A percentile compares a stretch with the other conserved stretches of the same genome.
Conservation (phyloP, 164 flowering plant genomes). For the Umbellularia californica region DNA sequence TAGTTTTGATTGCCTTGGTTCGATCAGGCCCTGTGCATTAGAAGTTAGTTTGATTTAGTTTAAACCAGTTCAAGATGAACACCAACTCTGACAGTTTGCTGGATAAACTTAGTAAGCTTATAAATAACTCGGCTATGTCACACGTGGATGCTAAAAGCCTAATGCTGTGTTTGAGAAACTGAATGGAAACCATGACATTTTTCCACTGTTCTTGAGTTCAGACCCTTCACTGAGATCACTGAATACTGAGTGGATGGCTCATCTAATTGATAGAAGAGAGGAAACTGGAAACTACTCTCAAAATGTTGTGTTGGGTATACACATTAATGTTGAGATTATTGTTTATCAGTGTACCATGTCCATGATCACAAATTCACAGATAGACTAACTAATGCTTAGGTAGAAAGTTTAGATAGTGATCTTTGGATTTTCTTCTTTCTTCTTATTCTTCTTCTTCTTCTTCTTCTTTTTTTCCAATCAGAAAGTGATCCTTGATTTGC, state of each 20-base stretch:
- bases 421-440: background rate
- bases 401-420: background rate
- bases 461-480: too few species aligned
- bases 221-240: background rate
- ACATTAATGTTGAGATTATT: too few species aligned
- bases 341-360: background rate
- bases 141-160: too few species aligned
- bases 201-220: background rate
- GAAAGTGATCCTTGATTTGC: background rate
- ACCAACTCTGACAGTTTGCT: background rate
- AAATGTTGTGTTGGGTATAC: background rate
- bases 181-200: background rate
- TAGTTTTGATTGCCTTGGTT: too few species aligned
- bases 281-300: background rate
- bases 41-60: too few species aligned
- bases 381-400: background rate
- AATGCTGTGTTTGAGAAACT: background rate
- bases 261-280: background rate
- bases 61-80: too few species aligned
- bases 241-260: background rate
- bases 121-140: background rate
- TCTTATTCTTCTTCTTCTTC: too few species aligned
- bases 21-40: too few species aligned
- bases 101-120: background rate
- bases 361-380: background rate